Percentiles rank a stretch among this genome's conserved stretches.
These are phyloP conservation scores for Rosa lucieae DNA, from an alignment of 306 rosid species.

Conservation along the genomic window DNA sequence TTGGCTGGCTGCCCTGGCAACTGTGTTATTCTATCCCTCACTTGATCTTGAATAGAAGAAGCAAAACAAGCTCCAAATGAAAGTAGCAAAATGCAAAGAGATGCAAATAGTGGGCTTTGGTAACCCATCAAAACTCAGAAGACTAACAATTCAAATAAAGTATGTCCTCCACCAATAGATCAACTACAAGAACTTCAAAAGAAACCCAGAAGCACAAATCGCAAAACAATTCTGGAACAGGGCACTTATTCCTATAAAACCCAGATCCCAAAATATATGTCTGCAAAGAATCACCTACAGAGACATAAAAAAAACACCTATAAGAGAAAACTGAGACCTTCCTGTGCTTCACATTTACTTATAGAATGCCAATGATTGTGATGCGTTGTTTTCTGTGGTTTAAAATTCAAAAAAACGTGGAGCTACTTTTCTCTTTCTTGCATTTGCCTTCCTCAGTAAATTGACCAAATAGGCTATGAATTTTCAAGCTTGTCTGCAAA, in stretches of 20 bases:
- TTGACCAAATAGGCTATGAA: slow-evolving; percentile 28
- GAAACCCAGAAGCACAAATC: slow-evolving; percentile 32
- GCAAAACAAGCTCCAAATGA: slow-evolving; percentile 45
- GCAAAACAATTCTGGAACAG: slow-evolving; percentile 26
- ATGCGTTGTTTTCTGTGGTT: slow-evolving; percentile 27
- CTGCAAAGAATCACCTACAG: not conserved
- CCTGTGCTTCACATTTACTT: slow-evolving; percentile 5
- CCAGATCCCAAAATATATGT: slow-evolving; percentile 22
- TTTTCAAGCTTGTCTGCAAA: slow-evolving; percentile 11
- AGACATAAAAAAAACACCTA: not conserved
- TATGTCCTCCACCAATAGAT: not conserved
- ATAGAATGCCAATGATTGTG: slow-evolving; percentile 36
- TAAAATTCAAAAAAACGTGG: not conserved
- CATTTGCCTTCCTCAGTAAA: slow-evolving; percentile 20
- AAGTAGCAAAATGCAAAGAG: slow-evolving; percentile 42
- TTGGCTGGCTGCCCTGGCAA: slow-evolving; percentile 83
- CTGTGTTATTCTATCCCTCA: slow-evolving; percentile 56
- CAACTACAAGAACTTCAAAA: not conserved
- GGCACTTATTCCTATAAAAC: slow-evolving; percentile 8
- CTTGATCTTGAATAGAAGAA: slow-evolving; percentile 56
- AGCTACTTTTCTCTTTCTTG: slow-evolving; percentile 15
- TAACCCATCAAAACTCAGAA: slow-evolving; percentile 44
- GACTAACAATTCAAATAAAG: slow-evolving; percentile 10
- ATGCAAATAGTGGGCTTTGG: slow-evolving; percentile 26
- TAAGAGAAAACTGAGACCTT: not conserved